Evolutionary conservation across 2,329 filamentous ascomycete species (phyloP), one percentile per base, ranked within the genome.

Genomic region (Epichloe hybrida): DNA sequence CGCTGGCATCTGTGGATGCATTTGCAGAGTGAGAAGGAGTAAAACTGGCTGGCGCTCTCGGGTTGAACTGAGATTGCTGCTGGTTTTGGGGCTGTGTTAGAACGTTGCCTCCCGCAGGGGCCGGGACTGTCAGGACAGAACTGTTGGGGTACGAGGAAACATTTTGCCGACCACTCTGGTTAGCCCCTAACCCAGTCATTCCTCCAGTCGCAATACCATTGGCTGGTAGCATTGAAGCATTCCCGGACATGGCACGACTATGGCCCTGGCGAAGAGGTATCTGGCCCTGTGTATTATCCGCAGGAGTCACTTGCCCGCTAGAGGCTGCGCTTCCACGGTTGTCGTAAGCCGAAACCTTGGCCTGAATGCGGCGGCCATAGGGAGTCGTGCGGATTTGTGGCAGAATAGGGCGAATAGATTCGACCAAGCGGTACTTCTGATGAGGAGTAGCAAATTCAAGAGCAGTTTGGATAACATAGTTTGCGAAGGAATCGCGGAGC

Each of bases 401-500:
- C 39, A 97, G 72, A 54, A 94, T 83, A 1, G 90, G 88, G 39
- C 89, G 87, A 60, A 97, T 89, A 37, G 79, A 76, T 54, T 97
- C 89, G 44, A 95, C 83, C 42, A 98, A 76, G 45, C 80, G 80
- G 52, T 76, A 72, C 69, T 91, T 89, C 64, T 81, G 83, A 34
- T 81, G 75, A 6, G 79, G 75, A 50, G 89, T 87, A 12, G 86
- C 80, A 62, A 88, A 90, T 61, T 95, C 90, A 58, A 95, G 78
- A 31, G 93, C 90, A 39, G 93, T 98, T 74, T 98, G 93, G 39
- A 98, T 87, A 56, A 98, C 93, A 62, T 98, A 98, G 71, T 98
- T 98, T 66, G 88, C 93, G 63, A 88, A 98, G 0, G 85, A 88
- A 67, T 98, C 93, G 41, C 88, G 86, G 53, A 98, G 79, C 58